Conservation (phyloP, 2,329 filamentous ascomycete genomes). For the Botrytis sinoallii region DNA sequence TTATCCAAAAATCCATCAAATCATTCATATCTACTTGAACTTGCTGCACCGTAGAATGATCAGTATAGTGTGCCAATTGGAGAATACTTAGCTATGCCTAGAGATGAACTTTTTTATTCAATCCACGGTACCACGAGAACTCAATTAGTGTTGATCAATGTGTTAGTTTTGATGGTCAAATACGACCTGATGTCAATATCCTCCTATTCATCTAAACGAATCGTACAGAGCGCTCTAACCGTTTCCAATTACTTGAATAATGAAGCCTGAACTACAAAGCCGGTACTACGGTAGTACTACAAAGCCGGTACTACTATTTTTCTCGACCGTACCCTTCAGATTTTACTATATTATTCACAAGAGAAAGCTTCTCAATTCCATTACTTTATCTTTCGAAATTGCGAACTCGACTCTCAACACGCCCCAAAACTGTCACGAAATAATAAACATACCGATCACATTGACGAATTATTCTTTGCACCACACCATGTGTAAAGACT, state of each 20-base stretch:
- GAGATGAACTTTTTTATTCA: background rate
- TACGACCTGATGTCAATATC: background rate
- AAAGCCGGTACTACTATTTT: background rate
- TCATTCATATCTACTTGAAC: background rate
- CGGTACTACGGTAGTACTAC: no score
- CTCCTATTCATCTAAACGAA: background rate
- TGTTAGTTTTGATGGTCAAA: background rate
- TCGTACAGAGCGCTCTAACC: background rate
- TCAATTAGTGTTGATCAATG: background rate
- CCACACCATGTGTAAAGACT: background rate
- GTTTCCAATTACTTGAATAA: background rate
- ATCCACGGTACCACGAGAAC: background rate
- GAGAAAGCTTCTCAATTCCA: rapidly evolving
- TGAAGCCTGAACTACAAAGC: background rate
- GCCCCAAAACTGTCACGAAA: no score
- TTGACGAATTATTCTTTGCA: background rate
- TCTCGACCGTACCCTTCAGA: background rate
- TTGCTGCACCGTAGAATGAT: background rate
- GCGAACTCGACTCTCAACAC: background rate
- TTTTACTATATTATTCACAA: background rate
- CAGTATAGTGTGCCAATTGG: rapidly evolving
- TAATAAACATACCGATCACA: background rate
- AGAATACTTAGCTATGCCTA: rapidly evolving
- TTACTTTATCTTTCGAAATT: background rate
- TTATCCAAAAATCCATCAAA: background rate